phyloP scores from a whole-genome alignment of 1,284 basidiomycete species.

The Golubevia sp. region DNA sequence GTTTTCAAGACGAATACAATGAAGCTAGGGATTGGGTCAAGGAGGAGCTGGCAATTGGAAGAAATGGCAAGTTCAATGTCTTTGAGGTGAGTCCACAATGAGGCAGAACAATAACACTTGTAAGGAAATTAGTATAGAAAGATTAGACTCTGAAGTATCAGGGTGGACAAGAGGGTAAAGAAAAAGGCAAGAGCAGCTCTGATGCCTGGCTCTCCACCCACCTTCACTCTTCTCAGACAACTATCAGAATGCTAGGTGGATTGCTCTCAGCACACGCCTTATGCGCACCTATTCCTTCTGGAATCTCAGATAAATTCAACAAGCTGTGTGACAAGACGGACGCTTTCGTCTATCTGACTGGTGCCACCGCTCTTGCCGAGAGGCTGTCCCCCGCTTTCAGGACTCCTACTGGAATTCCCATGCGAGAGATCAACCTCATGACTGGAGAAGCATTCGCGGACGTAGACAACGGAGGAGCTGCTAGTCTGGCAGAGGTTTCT shows the following conservation, averaged over 20 bases:
- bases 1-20: slow-evolving; percentile 76
- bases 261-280: slow-evolving; percentile 72
- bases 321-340: slow-evolving; percentile 19
- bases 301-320: slow-evolving; percentile 11
- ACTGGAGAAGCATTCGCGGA: slow-evolving; percentile 72
- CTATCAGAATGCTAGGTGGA: slow-evolving; percentile 80
- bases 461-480: slow-evolving; percentile 70
- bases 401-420: slow-evolving; percentile 75
- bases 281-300: slow-evolving; percentile 12
- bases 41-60: slow-evolving; percentile 74
- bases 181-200: too few species aligned
- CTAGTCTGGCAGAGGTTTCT: slow-evolving; percentile 71
- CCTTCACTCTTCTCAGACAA: slow-evolving; percentile 66
- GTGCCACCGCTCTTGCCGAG: slow-evolving; percentile 79
- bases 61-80: slow-evolving; percentile 80
- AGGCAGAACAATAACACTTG: too few species aligned
- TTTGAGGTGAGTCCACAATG: slow-evolving; percentile 80
- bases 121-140: too few species aligned
- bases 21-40: slow-evolving; percentile 80
- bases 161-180: too few species aligned
- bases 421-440: slow-evolving; percentile 77
- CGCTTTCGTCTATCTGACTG: slow-evolving; percentile 69
- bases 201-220: too few species aligned
- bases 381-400: slow-evolving; percentile 80
- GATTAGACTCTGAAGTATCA: neutral